A percentile compares a stretch with the other conserved stretches of the same genome.
Conservation (phyloP, 2,329 filamentous ascomycete genomes). For the Scedosporium aurantiacum region DNA sequence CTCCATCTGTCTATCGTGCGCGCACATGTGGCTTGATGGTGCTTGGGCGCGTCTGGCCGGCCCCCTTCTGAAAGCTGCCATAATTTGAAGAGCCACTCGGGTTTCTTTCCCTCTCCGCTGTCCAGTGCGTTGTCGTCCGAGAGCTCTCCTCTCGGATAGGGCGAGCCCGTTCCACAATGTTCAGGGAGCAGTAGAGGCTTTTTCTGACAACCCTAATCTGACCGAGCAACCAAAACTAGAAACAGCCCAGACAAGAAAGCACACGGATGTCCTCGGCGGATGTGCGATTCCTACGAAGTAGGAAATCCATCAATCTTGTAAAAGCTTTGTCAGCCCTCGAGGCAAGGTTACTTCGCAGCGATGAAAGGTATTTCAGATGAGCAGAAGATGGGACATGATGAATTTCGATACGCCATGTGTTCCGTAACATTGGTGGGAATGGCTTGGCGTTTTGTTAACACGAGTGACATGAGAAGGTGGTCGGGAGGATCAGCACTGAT, state of each 20-base stretch:
- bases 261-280: no score
- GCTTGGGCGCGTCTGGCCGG: no score
- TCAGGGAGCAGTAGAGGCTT: neutral
- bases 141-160: neutral
- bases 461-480: neutral
- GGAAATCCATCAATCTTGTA: neutral
- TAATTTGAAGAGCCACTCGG: no score
- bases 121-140: no score
- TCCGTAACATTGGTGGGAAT: slow-evolving; percentile 13
- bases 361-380: neutral
- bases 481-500: neutral
- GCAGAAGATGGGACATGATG: slow-evolving; percentile 3
- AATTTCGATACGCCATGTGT: slow-evolving; percentile 24
- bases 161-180: neutral
- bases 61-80: no score
- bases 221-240: neutral
- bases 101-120: neutral
- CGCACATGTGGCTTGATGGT: neutral
- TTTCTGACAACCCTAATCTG: neutral
- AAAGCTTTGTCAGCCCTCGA: neutral
- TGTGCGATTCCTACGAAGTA: no score
- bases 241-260: no score
- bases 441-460: slow-evolving; percentile 8
- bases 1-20: neutral
- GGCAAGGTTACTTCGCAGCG: neutral